Evolutionary conservation across 768 basidiomycete species (phyloP), one percentile per base, ranked within the genome.

Genomic region (Strobilomyces confusus): DNA sequence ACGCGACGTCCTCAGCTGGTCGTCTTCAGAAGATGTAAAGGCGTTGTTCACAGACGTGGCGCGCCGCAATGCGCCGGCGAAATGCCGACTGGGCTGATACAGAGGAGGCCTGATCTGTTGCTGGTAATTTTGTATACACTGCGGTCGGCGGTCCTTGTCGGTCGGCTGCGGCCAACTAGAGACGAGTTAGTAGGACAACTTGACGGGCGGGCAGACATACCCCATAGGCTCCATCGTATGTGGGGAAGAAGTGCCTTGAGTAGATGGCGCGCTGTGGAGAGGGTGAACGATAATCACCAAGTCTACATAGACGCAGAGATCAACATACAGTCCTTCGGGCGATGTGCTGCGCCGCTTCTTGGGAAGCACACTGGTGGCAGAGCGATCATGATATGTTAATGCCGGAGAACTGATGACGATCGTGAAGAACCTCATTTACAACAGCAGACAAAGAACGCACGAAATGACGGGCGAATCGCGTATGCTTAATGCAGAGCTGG

Each of bases 301-400:
- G 30, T 43, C 42, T 22, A 22, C 29, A 41, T 38, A 57, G 9
- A 48, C 15, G 19, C 33, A 9, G 30, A 50, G 32, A 20, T 29
- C 43, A 42, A 60, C 68, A 49, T 63, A 70, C 68, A 58, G 52
- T 40, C 44, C 56, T 42, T 61, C 68, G 17, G 68, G 70, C 25
- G 69, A 70, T 34, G 69, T 62, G 26, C 69, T 69, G 49, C 68
- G 63, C 47, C 69, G 64, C 56, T 72, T 70, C 52, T 57, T 68
- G 42, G 69, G 70, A 23, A 70, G 51, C 25, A 63, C 61, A 52
- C 57, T 70, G 54, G 70, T 58, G 58, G 64, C 54, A 53, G 60
- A 60, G 37, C 63, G 63, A 55, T 62, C 68, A 53, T 59, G 51
- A 34, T 58, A 57, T n/a, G 62, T 61, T 42, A 65, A 54, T 57